These are phyloP conservation scores for Graphilbum fragrans DNA, from an alignment of 2,329 filamentous ascomycete species.

Conservation along the genomic window DNA sequence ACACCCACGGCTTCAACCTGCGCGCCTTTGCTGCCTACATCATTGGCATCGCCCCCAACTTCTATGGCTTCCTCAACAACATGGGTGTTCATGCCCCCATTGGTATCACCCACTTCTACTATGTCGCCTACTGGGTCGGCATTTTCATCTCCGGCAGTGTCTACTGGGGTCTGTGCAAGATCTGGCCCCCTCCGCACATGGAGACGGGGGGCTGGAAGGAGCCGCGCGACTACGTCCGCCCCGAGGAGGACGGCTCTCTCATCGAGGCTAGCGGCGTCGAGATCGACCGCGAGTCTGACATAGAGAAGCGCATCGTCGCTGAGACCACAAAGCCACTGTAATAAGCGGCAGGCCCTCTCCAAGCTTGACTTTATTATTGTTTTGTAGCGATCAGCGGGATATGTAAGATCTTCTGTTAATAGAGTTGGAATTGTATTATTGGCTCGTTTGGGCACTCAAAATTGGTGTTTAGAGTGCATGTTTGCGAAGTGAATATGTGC, in stretches of 20 bases:
- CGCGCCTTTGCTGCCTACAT: conserved; percentile 14
- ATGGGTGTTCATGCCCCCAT: conserved; percentile 24
- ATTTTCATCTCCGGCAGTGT: conserved; percentile 27
- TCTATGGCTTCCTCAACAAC: conserved; percentile 27
- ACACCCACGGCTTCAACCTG: conserved; percentile 8
- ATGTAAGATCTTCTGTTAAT: too few species aligned
- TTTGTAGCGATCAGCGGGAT: background rate
- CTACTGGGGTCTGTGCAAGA: conserved; percentile 10
- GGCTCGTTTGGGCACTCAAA: too few species aligned
- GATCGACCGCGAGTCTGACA: background rate
- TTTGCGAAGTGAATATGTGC: too few species aligned
- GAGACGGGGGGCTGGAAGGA: conserved; percentile 9
- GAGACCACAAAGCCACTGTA: background rate
- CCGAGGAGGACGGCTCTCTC: conserved; percentile 16
- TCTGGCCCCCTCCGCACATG: conserved; percentile 10
- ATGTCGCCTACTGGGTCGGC: conserved; percentile 41
- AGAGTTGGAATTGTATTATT: too few species aligned
- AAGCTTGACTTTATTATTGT: background rate
- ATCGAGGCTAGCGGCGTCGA: background rate
- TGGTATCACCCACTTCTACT: conserved; percentile 34
- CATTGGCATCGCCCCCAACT: conserved; percentile 24
- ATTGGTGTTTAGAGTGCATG: too few species aligned
- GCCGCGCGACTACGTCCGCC: conserved; percentile 7
- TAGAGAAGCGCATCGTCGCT: background rate
- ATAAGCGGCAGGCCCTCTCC: background rate